phyloP scores from a whole-genome alignment of 2,329 filamentous ascomycete species.

The Ophiostoma sp. region DNA sequence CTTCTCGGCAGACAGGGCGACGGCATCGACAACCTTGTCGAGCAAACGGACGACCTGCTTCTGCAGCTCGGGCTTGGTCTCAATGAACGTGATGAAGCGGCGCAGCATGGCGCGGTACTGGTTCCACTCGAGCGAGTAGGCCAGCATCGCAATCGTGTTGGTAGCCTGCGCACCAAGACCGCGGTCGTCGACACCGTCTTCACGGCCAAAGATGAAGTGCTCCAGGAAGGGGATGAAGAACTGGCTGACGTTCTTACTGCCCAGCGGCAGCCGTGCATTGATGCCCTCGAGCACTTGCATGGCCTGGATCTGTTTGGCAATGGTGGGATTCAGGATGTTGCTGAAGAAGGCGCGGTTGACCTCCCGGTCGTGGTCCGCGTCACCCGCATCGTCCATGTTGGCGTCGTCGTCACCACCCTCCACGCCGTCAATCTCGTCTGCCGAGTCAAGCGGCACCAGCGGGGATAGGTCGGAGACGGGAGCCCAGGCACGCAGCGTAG shows the following conservation, averaged over 20 bases:
- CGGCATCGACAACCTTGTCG: slow-evolving; percentile 75
- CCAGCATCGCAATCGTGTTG: slow-evolving; percentile 73
- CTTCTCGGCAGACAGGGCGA: slow-evolving; percentile 52
- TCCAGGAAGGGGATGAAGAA: slow-evolving; percentile 91
- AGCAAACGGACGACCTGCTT: slow-evolving; percentile 84
- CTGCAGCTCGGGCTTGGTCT: slow-evolving; percentile 76
- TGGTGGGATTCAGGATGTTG: slow-evolving; percentile 87
- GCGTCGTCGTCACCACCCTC: background rate
- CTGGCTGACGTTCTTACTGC: slow-evolving; percentile 75
- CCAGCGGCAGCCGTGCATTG: slow-evolving; percentile 61
- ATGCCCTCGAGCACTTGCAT: slow-evolving; percentile 73
- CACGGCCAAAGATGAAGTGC: slow-evolving; percentile 86
- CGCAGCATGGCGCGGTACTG: slow-evolving; percentile 84
- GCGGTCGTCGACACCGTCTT: slow-evolving; percentile 72
- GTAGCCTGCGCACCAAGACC: slow-evolving; percentile 85
- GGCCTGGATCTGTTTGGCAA: slow-evolving; percentile 80
- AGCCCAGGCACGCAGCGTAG: slow-evolving; percentile 66
- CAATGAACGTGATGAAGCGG: slow-evolving; percentile 79
- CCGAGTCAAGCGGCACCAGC: slow-evolving; percentile 59
- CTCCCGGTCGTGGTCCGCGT: slow-evolving; percentile 39
- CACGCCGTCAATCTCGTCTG: background rate
- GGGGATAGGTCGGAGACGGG: slow-evolving; percentile 72
- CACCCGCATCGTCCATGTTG: slow-evolving; percentile 23
- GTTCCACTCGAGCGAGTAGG: slow-evolving; percentile 79
- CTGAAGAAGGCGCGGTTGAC: slow-evolving; percentile 77